Conservation (phyloP, 352 stramenopile genomes). For the Pythium volutum region DNA sequence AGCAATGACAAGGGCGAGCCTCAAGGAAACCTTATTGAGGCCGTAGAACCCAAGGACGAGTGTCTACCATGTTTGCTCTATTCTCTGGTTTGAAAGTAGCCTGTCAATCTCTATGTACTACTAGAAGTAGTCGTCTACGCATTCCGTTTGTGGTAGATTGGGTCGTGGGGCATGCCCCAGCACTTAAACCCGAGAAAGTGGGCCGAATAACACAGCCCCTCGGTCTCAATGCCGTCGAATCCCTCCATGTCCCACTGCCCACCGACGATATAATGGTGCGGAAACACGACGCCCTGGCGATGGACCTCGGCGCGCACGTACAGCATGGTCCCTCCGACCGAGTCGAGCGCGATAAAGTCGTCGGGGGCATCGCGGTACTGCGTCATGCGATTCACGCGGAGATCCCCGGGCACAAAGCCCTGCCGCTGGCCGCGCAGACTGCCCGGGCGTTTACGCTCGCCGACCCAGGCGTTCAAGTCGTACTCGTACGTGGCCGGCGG, state of each 20-base stretch:
- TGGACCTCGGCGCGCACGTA: conserved; percentile 48
- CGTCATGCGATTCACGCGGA: conserved; percentile 6
- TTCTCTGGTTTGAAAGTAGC: too few species aligned
- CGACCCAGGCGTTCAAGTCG: conserved; percentile 29
- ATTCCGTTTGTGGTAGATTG: conserved; percentile 5
- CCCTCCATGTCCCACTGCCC: conserved; percentile 39
- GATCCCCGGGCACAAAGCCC: conserved; percentile 11
- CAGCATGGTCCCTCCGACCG: conserved; percentile 48
- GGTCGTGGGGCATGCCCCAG: conserved; percentile 42
- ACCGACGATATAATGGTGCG: conserved; percentile 43
- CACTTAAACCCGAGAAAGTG: conserved; percentile 47
- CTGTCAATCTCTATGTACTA: too few species aligned
- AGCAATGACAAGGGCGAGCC: too few species aligned
- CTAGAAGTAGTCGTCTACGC: too few species aligned
- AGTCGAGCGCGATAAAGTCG: conserved; percentile 34
- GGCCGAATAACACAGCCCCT: conserved; percentile 50
- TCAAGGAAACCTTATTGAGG: too few species aligned
- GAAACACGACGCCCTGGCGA: conserved; percentile 46
- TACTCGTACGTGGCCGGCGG: conserved; percentile 22
- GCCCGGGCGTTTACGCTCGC: conserved; percentile 12
- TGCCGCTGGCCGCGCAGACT: conserved; percentile 3
- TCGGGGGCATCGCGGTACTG: conserved; percentile 9
- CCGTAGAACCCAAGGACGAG: too few species aligned
- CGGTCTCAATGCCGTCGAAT: conserved; percentile 53
- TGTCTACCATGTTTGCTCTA: too few species aligned